Percentiles rank a stretch among this genome's conserved stretches.
Conservation (phyloP, 768 basidiomycete species). For the Tylopilus intermedius region DNA sequence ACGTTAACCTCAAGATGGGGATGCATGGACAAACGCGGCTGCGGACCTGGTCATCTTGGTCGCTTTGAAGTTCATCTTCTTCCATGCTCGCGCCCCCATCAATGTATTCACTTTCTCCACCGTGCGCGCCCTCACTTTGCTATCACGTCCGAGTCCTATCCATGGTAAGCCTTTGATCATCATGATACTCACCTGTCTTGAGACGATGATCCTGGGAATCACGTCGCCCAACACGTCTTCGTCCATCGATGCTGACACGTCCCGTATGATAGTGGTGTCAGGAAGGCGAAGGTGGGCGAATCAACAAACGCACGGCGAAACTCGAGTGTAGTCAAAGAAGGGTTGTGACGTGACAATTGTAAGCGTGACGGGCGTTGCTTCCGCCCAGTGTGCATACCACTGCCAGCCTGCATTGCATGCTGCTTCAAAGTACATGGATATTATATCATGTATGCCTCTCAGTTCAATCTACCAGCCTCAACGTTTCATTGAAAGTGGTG, state of each 20-base stretch:
- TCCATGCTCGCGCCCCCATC: conserved; percentile 52
- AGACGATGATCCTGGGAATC: conserved; percentile 87
- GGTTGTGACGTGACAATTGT: conserved; percentile 21
- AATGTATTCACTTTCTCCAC: conserved; percentile 63
- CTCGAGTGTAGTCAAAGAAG: conserved; percentile 26
- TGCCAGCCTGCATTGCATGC: no score
- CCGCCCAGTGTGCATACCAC: conserved; percentile 23
- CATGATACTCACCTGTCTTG: conserved; percentile 60
- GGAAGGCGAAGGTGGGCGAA: neutral
- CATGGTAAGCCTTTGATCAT: conserved; percentile 7
- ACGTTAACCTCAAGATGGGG: conserved; percentile 1
- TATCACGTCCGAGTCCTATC: conserved; percentile 29
- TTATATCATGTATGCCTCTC: no score
- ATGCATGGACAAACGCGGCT: neutral
- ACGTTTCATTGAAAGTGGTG: no score
- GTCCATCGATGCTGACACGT: conserved; percentile 32
- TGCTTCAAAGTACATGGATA: no score
- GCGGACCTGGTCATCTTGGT: conserved; percentile 38
- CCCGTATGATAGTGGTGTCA: conserved; percentile 12
- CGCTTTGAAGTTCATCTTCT: conserved; percentile 60
- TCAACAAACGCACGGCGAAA: conserved; percentile 17
- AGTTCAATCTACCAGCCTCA: no score
- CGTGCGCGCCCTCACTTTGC: conserved; percentile 67
- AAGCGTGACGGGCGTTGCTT: no score
- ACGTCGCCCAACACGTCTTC: conserved; percentile 90